Percentiles rank a stretch among this genome's conserved stretches.
Conservation (phyloP, 2,329 filamentous ascomycete genomes). For the Claviceps humidiphila region DNA sequence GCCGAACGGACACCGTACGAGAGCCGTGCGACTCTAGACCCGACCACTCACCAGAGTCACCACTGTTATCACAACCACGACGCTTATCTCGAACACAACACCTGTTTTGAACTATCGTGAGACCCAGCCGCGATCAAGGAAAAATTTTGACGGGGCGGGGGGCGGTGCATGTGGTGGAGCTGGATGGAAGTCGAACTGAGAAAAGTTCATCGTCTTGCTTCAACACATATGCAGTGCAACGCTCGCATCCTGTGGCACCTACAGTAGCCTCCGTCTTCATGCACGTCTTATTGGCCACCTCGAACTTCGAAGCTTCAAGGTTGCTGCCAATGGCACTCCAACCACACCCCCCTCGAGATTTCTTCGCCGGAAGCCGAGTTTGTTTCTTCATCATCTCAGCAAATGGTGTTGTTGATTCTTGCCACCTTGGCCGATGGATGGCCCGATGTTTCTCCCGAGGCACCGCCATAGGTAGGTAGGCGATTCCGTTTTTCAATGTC, state of each 20-base stretch:
- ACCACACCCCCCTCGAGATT: neutral
- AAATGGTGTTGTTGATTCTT: neutral
- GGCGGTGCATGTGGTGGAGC: slow-evolving; percentile 1
- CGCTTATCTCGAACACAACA: neutral
- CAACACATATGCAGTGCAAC: slow-evolving; percentile 3
- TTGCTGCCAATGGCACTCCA: neutral
- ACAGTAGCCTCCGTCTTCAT: neutral
- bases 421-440: neutral
- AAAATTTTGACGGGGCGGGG: neutral
- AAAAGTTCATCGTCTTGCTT: slow-evolving; percentile 3
- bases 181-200: neutral
- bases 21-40: neutral
- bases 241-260: slow-evolving; percentile 4
- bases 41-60: neutral
- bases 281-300: slow-evolving; percentile 1
- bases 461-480: neutral
- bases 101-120: neutral
- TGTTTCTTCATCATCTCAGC: neutral
- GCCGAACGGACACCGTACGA: neutral
- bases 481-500: neutral
- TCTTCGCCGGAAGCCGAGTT: neutral
- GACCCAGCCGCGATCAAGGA: slow-evolving; percentile 1
- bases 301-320: neutral
- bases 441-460: neutral
- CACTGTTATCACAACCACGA: too few relatives aligned